These are phyloP conservation scores for Penicillium sp. DNA, from an alignment of 2,329 filamentous ascomycete species.

Conservation along the genomic window DNA sequence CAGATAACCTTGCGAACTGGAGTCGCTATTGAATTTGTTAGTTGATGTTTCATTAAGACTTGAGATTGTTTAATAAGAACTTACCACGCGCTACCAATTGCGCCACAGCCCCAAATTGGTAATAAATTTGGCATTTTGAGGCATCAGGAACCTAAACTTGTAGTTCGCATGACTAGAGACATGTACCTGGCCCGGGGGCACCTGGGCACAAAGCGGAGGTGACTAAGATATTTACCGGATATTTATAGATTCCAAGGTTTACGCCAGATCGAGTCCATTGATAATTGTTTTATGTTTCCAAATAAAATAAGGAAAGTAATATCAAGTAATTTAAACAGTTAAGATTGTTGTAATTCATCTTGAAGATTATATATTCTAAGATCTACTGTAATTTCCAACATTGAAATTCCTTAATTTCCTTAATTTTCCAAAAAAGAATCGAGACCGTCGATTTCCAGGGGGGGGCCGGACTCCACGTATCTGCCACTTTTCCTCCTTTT, in stretches of 20 bases:
- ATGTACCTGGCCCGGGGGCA: background rate
- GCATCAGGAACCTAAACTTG: too few relatives aligned
- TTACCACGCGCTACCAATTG: too few relatives aligned
- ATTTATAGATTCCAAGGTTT: constrained; percentile 4
- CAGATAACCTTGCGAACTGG: too few relatives aligned
- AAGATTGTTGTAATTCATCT: background rate
- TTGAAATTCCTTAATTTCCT: background rate
- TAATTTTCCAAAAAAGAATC: background rate
- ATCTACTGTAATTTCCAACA: background rate
- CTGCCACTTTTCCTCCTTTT: constrained; percentile 15
- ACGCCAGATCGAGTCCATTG: background rate
- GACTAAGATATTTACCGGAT: background rate
- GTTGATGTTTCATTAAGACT: too few relatives aligned
- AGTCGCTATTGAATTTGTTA: too few relatives aligned
- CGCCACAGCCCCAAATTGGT: too few relatives aligned
- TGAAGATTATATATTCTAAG: too few relatives aligned
- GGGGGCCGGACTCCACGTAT: constrained; percentile 4
- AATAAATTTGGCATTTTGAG: too few relatives aligned
- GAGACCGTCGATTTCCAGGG: constrained; percentile 10
- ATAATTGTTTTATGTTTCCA: background rate
- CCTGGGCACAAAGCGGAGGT: background rate
- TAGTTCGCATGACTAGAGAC: background rate
- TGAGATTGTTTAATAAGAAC: too few relatives aligned
- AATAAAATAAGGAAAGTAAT: background rate
- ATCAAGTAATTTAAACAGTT: background rate